A percentile compares a stretch with the other conserved stretches of the same genome.
phyloP scores from a whole-genome alignment of 2,329 filamentous ascomycete species.

The Cercospora sp. region DNA sequence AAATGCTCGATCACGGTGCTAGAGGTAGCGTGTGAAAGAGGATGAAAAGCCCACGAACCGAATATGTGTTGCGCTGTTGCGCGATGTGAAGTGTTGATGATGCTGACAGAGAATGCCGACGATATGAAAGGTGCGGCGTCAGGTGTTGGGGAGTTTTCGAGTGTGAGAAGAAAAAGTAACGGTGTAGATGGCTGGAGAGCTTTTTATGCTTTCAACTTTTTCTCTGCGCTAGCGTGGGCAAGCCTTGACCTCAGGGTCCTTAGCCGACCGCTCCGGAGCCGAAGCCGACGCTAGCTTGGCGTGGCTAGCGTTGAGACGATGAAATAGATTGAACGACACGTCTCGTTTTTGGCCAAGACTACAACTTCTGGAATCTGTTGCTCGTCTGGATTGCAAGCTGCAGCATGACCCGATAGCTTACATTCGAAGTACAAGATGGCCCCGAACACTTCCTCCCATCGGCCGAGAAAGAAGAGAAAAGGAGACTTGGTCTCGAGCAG shows the following conservation, averaged over 20 bases:
- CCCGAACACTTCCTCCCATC: slow-evolving; percentile 34
- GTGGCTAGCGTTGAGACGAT: slow-evolving; percentile 1
- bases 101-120: slow-evolving; percentile 17
- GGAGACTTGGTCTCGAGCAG: slow-evolving; percentile 40
- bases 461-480: slow-evolving; percentile 46
- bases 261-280: not conserved
- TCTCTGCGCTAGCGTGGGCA: slow-evolving; percentile 4
- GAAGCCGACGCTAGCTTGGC: not conserved
- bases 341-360: not conserved
- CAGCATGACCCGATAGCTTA: slow-evolving; percentile 18
- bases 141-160: not conserved
- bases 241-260: not conserved
- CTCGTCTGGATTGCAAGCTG: not conserved
- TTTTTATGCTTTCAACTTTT: slow-evolving; percentile 8
- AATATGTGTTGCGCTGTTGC: slow-evolving; percentile 12
- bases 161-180: not conserved
- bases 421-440: slow-evolving; percentile 23
- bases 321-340: slow-evolving; percentile 3
- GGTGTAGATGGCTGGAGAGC: slow-evolving; percentile 7
- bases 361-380: not conserved
- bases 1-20: slow-evolving; percentile 31
- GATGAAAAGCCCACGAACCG: slow-evolving; percentile 33
- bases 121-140: not conserved
- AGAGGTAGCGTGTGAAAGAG: slow-evolving; percentile 30
- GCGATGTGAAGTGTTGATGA: slow-evolving; percentile 5